These are phyloP conservation scores for Fusarium pseudonygamai DNA, from an alignment of 2,329 filamentous ascomycete genomes.

Conservation along the genomic window DNA sequence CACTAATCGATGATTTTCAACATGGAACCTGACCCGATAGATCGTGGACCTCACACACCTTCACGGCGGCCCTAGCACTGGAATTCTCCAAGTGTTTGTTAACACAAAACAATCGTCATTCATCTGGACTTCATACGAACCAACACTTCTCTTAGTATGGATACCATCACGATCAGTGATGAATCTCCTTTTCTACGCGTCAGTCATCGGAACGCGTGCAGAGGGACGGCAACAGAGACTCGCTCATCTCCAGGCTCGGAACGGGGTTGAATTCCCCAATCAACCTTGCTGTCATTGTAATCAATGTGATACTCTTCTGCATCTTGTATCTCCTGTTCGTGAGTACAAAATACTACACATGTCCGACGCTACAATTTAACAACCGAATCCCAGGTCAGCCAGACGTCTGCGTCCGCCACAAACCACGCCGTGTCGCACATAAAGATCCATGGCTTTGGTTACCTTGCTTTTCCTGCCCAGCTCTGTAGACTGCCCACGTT, in stretches of 20 bases:
- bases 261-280: not conserved
- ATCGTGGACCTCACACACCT: constrained; percentile 13
- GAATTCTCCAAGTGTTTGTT: constrained; percentile 24
- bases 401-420: constrained; percentile 17
- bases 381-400: constrained; percentile 7
- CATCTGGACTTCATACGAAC: constrained; percentile 19
- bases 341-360: constrained; percentile 20
- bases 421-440: constrained; percentile 32
- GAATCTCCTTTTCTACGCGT: constrained; percentile 1
- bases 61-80: not conserved
- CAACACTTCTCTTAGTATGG: not conserved
- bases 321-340: not conserved
- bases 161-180: not conserved
- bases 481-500: constrained; percentile 3
- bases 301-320: not conserved
- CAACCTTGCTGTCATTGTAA: not conserved
- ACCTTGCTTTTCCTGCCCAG: not conserved
- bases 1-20: constrained; percentile 30
- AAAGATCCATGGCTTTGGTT: constrained; percentile 21
- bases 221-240: not conserved
- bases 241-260: not conserved
- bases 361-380: constrained; percentile 22
- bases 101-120: not conserved
- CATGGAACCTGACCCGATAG: constrained; percentile 17
- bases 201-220: not conserved